A percentile compares a stretch with the other conserved stretches of the same genome.
Evolutionary conservation across 306 rosid species (phyloP).

Genomic region (Ochetophila trinervis): DNA sequence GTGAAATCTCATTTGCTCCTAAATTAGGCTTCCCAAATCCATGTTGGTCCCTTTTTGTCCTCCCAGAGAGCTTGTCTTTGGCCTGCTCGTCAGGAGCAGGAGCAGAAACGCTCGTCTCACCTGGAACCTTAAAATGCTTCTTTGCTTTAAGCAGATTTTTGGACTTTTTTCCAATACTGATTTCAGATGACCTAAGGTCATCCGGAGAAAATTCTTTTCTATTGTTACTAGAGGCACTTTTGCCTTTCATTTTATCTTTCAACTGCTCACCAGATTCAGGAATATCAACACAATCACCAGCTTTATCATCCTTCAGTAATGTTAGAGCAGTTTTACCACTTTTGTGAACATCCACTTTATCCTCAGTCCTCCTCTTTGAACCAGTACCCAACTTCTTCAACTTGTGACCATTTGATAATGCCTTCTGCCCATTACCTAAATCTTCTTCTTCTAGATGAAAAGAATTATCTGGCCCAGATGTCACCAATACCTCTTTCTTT

Average conservation of each 20-base stretch:
- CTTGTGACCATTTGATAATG: conserved; percentile 49
- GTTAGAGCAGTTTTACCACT: conserved; percentile 34
- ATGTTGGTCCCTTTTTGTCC: conserved; percentile 49
- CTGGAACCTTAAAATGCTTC: conserved; percentile 33
- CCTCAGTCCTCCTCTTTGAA: conserved; percentile 46
- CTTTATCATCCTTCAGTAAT: conserved; percentile 37
- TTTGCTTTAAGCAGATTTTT: conserved; percentile 41
- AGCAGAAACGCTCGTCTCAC: conserved; percentile 26
- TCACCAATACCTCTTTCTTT: conserved; percentile 37
- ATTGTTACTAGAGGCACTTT: conserved; percentile 35
- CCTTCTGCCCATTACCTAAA: conserved; percentile 36
- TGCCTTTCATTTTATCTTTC: conserved; percentile 48
- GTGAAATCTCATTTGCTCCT: conserved; percentile 47
- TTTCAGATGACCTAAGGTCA: conserved; percentile 38
- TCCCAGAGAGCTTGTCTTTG: conserved; percentile 34
- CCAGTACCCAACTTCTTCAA: conserved; percentile 46
- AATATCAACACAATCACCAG: conserved; percentile 31
- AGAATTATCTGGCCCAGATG: conserved; percentile 25
- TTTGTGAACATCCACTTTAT: conserved; percentile 40
- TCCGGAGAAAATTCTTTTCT: conserved; percentile 34
- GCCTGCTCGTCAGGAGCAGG: conserved; percentile 36
- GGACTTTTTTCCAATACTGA: conserved; percentile 41
- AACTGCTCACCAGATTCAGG: conserved; percentile 42
- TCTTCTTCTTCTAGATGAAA: conserved; percentile 22
- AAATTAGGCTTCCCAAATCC: conserved; percentile 42